phyloP scores from a whole-genome alignment of 805 yeast species.

The Saccharomycopsis sp. region DNA sequence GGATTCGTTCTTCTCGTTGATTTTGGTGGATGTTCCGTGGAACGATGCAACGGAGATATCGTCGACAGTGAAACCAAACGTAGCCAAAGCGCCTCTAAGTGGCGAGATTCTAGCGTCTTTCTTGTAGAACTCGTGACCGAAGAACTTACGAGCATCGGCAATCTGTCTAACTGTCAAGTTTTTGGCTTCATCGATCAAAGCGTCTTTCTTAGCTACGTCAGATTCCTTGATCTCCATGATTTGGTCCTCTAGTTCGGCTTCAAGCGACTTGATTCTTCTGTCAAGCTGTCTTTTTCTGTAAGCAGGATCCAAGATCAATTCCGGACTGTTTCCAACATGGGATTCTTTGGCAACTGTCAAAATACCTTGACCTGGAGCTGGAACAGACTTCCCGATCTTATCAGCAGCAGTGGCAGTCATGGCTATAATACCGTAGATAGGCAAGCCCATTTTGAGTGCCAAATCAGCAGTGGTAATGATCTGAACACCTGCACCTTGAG shows the following conservation, averaged over 20 bases:
- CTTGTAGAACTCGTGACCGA: conserved; percentile 93
- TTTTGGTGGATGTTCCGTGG: conserved; percentile 99
- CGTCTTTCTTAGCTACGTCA: conserved; percentile 42
- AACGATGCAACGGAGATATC: conserved; percentile 95
- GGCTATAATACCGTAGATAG: conserved; percentile 92
- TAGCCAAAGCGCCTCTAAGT: conserved; percentile 92
- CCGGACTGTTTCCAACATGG: conserved; percentile 42
- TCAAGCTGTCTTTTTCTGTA: conserved; percentile 91
- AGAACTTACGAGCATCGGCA: conserved; percentile 81
- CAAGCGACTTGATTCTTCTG: conserved; percentile 75
- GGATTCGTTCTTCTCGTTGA: conserved; percentile 97
- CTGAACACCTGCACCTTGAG: conserved; percentile 99
- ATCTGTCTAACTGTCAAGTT: conserved; percentile 82
- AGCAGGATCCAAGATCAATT: conserved; percentile 74
- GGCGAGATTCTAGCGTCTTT: conserved; percentile 94
- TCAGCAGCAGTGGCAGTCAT: conserved; percentile 96
- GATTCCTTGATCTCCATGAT: conserved; percentile 46
- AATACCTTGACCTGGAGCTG: conserved; percentile 99
- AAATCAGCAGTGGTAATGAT: conserved; percentile 91
- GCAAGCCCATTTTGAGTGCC: conserved; percentile 98
- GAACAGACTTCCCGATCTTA: conserved; percentile 97
- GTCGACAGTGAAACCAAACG: conserved; percentile 87
- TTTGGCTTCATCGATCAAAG: conserved; percentile 72
- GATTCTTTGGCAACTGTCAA: conserved; percentile 96
- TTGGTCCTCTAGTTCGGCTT: conserved; percentile 63